These are phyloP conservation scores for Geotrichum siamense DNA, from an alignment of 1,139 yeast species.

Conservation along the genomic window DNA sequence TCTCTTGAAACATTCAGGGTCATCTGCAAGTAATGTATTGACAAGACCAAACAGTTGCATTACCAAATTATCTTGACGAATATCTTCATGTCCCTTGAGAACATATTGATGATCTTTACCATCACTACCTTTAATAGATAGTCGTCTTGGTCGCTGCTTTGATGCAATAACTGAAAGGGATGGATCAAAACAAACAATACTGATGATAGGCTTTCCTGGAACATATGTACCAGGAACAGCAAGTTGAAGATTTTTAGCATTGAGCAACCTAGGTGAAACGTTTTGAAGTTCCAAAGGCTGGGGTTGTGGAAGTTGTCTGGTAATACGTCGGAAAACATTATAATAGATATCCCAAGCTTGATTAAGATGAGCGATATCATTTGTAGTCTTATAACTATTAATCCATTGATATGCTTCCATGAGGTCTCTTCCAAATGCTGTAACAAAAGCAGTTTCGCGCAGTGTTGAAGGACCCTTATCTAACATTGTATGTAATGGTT, in stretches of 20 bases:
- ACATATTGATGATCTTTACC: constrained; percentile 79
- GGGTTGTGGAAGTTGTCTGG: constrained; percentile 80
- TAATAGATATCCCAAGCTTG: constrained; percentile 98
- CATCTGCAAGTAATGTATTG: constrained; percentile 79
- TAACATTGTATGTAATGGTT: constrained; percentile 60
- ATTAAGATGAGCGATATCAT: constrained; percentile 79
- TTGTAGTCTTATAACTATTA: constrained; percentile 71
- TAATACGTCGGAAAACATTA: constrained; percentile 84
- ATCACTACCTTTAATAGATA: constrained; percentile 76
- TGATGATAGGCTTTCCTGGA: constrained; percentile 73
- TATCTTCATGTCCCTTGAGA: constrained; percentile 95
- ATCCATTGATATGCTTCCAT: constrained; percentile 95
- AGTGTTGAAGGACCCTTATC: constrained; percentile 76
- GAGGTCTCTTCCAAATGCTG: constrained; percentile 88
- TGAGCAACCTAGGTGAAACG: constrained; percentile 83
- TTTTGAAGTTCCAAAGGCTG: constrained; percentile 84
- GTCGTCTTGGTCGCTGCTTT: constrained; percentile 88
- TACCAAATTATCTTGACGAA: constrained; percentile 92
- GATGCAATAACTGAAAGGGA: constrained; percentile 85
- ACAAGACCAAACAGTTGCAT: constrained; percentile 97
- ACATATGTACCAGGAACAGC: constrained; percentile 93
- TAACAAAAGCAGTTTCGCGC: constrained; percentile 87
- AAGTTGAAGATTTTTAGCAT: constrained; percentile 70
- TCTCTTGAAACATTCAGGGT: constrained; percentile 92
- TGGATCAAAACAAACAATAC: constrained; percentile 72